These are phyloP conservation scores for Gryganskiella cystojenkinii DNA, from an alignment of 192 early-diverging fungal genomes.

Conservation along the genomic window DNA sequence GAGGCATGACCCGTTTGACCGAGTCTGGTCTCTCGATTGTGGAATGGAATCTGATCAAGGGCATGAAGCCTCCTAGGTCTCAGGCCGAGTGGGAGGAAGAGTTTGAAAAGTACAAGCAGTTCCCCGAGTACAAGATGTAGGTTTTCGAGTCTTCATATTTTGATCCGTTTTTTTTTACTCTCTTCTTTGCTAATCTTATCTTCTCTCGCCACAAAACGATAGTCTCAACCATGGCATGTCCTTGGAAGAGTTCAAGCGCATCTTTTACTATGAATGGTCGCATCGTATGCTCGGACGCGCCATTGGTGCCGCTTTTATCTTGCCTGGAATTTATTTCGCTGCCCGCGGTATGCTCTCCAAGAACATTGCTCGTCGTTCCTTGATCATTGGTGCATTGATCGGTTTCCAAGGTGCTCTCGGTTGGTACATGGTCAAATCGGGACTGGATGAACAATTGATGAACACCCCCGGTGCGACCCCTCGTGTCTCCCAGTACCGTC, in stretches of 20 bases:
- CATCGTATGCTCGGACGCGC: constrained; percentile 95
- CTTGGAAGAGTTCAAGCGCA: constrained; percentile 93
- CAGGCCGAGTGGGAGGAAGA: constrained; percentile 91
- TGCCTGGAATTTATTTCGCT: constrained; percentile 91
- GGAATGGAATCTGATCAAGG: constrained; percentile 96
- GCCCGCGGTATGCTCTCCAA: constrained; percentile 81
- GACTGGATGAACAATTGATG: constrained; percentile 84
- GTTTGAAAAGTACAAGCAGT: constrained; percentile 99
- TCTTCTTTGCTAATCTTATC: too few relatives aligned
- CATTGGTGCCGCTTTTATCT: constrained; percentile 87
- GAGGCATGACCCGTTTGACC: constrained; percentile 96
- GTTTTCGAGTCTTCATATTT: constrained; percentile 19
- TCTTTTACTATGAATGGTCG: constrained; percentile 99
- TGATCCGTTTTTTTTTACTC: not conserved
- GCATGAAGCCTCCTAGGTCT: constrained; percentile 89
- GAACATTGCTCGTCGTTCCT: constrained; percentile 66
- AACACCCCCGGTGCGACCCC: constrained; percentile 83
- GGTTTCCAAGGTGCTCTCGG: constrained; percentile 92
- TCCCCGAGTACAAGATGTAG: constrained; percentile 96
- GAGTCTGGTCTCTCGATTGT: constrained; percentile 96
- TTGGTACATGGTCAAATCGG: constrained; percentile 99
- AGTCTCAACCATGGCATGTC: constrained; percentile 91
- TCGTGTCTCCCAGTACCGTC: constrained; percentile 94
- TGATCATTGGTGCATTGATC: constrained; percentile 71
- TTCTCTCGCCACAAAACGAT: not conserved